These are phyloP conservation scores for Atkinsonella texensis DNA, from an alignment of 2,329 filamentous ascomycete species.

Conservation along the genomic window DNA sequence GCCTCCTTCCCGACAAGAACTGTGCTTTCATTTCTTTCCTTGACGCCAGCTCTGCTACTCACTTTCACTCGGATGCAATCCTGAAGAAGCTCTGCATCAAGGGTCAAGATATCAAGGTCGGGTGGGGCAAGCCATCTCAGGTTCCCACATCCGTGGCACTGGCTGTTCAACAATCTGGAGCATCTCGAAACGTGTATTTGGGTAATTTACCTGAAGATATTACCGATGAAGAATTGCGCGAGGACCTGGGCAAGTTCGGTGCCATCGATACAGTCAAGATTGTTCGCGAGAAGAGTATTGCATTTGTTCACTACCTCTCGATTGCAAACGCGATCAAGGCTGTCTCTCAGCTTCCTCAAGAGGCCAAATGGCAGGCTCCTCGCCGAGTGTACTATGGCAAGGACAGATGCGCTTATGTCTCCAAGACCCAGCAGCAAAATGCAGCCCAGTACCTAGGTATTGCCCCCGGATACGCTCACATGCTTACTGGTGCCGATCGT, in stretches of 20 bases:
- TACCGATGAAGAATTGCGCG: constrained; percentile 80
- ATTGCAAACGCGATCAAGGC: constrained; percentile 98
- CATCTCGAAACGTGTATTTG: constrained; percentile 92
- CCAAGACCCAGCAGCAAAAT: constrained; percentile 98
- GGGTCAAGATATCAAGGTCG: constrained; percentile 98
- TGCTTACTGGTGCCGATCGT: constrained; percentile 88
- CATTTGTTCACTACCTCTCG: constrained; percentile 93
- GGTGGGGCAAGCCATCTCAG: constrained; percentile 97
- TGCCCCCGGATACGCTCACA: constrained; percentile 89
- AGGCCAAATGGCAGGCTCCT: constrained; percentile 91
- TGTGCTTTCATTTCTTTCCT: constrained; percentile 99
- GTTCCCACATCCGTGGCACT: constrained; percentile 96
- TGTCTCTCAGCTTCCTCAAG: constrained; percentile 88
- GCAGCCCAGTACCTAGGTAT: constrained; percentile 97
- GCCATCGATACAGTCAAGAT: constrained; percentile 96
- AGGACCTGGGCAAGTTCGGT: constrained; percentile 92
- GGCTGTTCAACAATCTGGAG: constrained; percentile 92
- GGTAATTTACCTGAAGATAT: constrained; percentile 88
- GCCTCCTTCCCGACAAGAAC: constrained; percentile 95
- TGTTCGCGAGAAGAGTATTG: constrained; percentile 94
- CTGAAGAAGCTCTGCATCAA: constrained; percentile 98
- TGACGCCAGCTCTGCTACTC: constrained; percentile 91
- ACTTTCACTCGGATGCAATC: constrained; percentile 99
- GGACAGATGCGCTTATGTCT: constrained; percentile 95
- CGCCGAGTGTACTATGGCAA: constrained; percentile 98